A percentile compares a stretch with the other conserved stretches of the same genome.
Evolutionary conservation across 495 filamentous ascomycete genomes (phyloP).

Genomic region (Annulohypoxylon moriforme): DNA sequence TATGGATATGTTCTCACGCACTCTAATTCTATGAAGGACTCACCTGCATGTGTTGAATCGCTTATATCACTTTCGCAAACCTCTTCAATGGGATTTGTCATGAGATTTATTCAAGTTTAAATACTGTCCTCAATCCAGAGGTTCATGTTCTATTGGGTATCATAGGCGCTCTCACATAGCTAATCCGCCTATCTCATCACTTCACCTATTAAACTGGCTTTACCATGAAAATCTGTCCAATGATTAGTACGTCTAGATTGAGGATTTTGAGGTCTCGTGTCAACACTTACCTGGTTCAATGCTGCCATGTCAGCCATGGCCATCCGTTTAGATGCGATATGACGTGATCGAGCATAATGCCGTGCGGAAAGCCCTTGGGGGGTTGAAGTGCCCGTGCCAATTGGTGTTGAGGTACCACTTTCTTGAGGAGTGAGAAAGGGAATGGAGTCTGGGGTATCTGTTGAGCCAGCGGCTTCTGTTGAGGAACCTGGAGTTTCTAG

Average conservation of each 20-base stretch:
- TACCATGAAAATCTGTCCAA: conserved; percentile 40
- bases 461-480: conserved; percentile 17
- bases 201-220: conserved; percentile 31
- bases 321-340: conserved; percentile 42
- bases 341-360: conserved; percentile 36
- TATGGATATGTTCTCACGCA: neutral
- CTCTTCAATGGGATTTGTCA: neutral
- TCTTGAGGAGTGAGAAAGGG: conserved; percentile 19
- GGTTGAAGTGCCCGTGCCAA: conserved; percentile 35
- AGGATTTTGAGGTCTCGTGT: neutral
- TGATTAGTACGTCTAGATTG: conserved; percentile 22
- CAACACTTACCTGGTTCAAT: conserved; percentile 37
- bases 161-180: conserved; percentile 19
- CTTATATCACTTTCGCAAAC: neutral
- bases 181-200: conserved; percentile 1
- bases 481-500: conserved; percentile 39
- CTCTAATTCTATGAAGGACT: no score
- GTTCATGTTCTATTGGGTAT: conserved; percentile 35
- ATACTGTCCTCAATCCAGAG: conserved; percentile 4
- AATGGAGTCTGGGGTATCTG: conserved; percentile 15
- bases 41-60: neutral
- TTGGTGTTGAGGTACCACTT: conserved; percentile 34
- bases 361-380: conserved; percentile 29
- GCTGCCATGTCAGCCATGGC: conserved; percentile 39
- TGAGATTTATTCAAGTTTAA: neutral